Percentiles rank a stretch among this genome's conserved stretches.
Evolutionary conservation across 441 rosid genomes (phyloP).

Genomic region (Corymbia calophylla): DNA sequence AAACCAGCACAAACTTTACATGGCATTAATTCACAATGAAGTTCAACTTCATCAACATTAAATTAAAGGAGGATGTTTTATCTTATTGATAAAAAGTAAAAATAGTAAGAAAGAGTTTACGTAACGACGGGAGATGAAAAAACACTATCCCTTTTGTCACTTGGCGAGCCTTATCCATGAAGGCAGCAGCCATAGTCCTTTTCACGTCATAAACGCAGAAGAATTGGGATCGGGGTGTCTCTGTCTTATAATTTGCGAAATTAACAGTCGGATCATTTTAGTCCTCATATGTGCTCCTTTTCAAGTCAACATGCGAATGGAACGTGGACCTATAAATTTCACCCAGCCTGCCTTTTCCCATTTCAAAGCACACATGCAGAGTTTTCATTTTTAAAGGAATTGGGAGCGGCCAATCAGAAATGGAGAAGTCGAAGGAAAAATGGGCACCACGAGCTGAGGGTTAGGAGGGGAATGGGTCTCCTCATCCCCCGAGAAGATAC

Average conservation of each 20-base stretch:
- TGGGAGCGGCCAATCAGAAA: background rate
- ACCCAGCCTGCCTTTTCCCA: background rate
- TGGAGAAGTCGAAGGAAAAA: background rate
- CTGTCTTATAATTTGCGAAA: background rate
- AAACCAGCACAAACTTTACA: background rate
- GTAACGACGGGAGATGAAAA: too few relatives aligned
- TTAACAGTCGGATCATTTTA: background rate
- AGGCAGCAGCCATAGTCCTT: background rate
- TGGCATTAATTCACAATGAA: background rate
- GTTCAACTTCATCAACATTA: background rate
- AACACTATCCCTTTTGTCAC: background rate
- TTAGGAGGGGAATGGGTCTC: background rate
- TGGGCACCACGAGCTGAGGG: background rate
- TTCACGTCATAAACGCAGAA: background rate
- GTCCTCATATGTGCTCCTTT: background rate
- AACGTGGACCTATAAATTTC: background rate
- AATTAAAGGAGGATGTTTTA: background rate
- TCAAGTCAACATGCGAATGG: background rate
- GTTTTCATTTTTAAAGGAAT: too few relatives aligned
- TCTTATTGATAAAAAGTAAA: background rate
- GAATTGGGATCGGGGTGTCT: background rate
- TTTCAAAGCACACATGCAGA: background rate
- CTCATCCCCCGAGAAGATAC: background rate
- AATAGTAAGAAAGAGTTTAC: too few relatives aligned
- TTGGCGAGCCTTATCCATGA: background rate